Evolutionary conservation across 2,329 filamentous ascomycete genomes (phyloP).

Genomic region (Hymenoscyphus repandus): DNA sequence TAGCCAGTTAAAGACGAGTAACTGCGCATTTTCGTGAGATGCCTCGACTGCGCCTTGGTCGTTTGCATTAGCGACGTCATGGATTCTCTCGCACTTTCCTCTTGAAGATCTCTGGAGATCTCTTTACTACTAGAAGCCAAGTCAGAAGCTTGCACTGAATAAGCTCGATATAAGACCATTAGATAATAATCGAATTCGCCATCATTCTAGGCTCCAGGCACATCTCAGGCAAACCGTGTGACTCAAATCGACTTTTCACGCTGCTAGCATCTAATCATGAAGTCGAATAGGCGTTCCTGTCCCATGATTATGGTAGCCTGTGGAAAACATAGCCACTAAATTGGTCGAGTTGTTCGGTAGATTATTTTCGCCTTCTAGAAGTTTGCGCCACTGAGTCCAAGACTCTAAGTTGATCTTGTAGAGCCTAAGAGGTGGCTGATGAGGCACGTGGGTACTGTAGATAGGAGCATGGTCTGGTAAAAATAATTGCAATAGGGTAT

Average conservation of each 20-base stretch:
- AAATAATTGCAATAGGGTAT: too few relatives aligned
- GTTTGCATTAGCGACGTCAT: constrained; percentile 3
- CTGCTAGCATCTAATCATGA: background rate
- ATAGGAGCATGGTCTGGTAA: too few relatives aligned
- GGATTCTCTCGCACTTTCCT: background rate
- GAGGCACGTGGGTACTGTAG: background rate
- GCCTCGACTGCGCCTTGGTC: background rate
- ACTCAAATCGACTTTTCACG: too few relatives aligned
- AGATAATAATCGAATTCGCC: too few relatives aligned
- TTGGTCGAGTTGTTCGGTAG: background rate
- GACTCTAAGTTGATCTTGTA: background rate
- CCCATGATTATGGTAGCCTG: background rate
- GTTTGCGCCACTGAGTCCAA: background rate
- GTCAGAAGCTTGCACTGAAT: background rate
- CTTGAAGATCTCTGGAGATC: background rate
- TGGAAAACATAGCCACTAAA: background rate
- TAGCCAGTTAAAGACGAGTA: background rate
- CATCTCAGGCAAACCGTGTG: too few relatives aligned
- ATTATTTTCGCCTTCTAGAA: background rate
- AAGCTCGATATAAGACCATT: too few relatives aligned
- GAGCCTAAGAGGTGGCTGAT: background rate
- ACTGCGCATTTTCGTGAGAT: background rate
- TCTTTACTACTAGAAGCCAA: background rate
- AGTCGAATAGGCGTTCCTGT: background rate
- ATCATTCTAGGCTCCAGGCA: too few relatives aligned